Percentiles rank a stretch among this genome's conserved stretches.
Conservation (phyloP, 2,329 filamentous ascomycete species). For the Claviceps monticola region DNA sequence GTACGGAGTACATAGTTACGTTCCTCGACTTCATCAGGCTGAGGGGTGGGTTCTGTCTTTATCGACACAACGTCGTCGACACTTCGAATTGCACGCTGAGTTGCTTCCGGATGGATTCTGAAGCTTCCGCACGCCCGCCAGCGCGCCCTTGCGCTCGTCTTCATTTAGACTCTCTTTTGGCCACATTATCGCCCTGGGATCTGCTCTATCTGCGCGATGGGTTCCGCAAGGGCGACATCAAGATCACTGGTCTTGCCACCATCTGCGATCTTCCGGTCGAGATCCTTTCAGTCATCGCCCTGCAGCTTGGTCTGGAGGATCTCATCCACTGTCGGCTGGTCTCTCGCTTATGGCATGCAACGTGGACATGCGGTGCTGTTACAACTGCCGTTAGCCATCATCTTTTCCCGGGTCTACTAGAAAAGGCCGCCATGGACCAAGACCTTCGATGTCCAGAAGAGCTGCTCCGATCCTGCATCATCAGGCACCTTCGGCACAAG, state of each 20-base stretch:
- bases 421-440: conserved; percentile 4
- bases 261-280: conserved; percentile 16
- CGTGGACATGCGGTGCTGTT: conserved; percentile 14
- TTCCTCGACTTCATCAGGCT: no score
- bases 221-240: conserved; percentile 7
- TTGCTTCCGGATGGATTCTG: neutral
- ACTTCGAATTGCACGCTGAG: neutral
- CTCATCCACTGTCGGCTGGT: conserved; percentile 13
- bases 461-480: neutral
- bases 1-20: no score
- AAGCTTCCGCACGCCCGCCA: neutral
- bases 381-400: conserved; percentile 9
- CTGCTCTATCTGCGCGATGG: conserved; percentile 13
- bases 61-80: neutral
- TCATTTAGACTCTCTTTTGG: conserved; percentile 13
- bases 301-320: conserved; percentile 13
- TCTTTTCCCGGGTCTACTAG: conserved; percentile 16
- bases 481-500: conserved; percentile 7
- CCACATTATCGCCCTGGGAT: conserved; percentile 15
- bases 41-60: no score
- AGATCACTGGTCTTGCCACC: conserved; percentile 12
- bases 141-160: neutral
- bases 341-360: conserved; percentile 13
- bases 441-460: neutral
- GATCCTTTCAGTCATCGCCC: conserved; percentile 12